Evolutionary conservation across 768 basidiomycete species (phyloP), one percentile per base, ranked within the genome.

Genomic region (Collybiopsis luxurians): DNA sequence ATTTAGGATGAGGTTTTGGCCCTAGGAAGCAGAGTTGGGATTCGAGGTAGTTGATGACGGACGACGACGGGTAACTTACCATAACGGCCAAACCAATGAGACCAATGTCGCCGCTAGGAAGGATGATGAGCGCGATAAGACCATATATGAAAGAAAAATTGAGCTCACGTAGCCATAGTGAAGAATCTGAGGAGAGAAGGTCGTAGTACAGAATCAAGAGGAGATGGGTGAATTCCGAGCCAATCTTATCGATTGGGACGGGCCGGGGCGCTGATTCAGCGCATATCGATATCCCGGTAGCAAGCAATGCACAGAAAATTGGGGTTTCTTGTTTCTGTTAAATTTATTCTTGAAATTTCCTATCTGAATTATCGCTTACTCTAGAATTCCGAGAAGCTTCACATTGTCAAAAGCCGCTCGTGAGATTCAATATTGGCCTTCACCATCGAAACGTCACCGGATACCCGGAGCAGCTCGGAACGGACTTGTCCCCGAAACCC

Each of bases 61-160:
- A 62, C 57, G 61, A 58, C 61, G 63, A 66, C 44, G 36, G 30
- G 57, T 45, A 60, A 56, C 57, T 57, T 71, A 95, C 95, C 95
- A 98, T 98, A 79, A 98, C 95, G 80, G 95, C 95, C 69, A 98
- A 81, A 79, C 95, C 95, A 78, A 97, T 97, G 73, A 97, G 91
- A 73, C 95, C 95, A 75, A 97, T 95, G 76, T 98, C 95, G 77
- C 92, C 94, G 69, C 94, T 96, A 68, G 42, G 63, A 52, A 57
- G 21, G 61, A 60, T 66, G 55, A 52, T 62, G 58, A 56, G 56
- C 59, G 47, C 61, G 64, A 51, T 26, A 44, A 51, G 51, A 34
- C 24, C 19, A 50, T 27, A 34, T 53, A 45, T 30, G 43, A 47
- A 43, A 31, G 47, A 68, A 66, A 40, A 61, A 71, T 71, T 68